Base-by-base conservation (phyloP, 2,329 filamentous ascomycete species). In the Fusarium odoratissimum region DNA sequence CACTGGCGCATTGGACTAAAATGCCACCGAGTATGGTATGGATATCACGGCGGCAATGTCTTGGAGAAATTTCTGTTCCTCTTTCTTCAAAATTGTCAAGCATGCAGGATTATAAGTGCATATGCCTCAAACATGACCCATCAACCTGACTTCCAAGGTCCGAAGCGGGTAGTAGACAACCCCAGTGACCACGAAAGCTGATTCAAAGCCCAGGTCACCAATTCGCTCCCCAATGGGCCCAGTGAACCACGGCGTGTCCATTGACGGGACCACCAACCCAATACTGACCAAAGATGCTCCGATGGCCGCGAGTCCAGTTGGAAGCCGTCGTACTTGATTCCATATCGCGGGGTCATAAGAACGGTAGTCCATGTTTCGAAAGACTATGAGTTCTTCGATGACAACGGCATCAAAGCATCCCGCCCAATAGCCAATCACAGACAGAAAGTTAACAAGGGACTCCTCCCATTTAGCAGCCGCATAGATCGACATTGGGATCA, bases 371-470 rank as follows among this genome's bases (percentile, higher is more conserved):
- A 81, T 77, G 31, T 77, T 75, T 8, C 85, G 82, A 70, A 86
- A 85, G 1, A 84, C 73, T 10, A 86, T 71, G n/a, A 85, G 76
- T 75, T 87, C 85, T 30, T 79, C 77, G 33, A 85, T 72, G 5
- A 86, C 63, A 14, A 85, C 77, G 6, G 81, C 83, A 31, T 84
- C 76, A 60, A 86, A 86, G 30, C 83, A 84, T 6, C 83, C 83
- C 2, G 79, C 80, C 85, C 85, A 86, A 72, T 86, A 86, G 41
- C 83, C 84, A 61, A 86, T 86, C 31, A 86, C 70, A 0, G 80
- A 77, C 12, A 86, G 75, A 48, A 86, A 85, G 61, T 86, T 85
- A 57, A 83, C 79, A 14, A 86, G 79, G 13, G 80, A 85, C 30
- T 78, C 70, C 52, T 82, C 82, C 76, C 84, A 86, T 51, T 83